These are phyloP conservation scores for Aureobasidium sp. DNA, from an alignment of 2,329 filamentous ascomycete species.

Conservation along the genomic window DNA sequence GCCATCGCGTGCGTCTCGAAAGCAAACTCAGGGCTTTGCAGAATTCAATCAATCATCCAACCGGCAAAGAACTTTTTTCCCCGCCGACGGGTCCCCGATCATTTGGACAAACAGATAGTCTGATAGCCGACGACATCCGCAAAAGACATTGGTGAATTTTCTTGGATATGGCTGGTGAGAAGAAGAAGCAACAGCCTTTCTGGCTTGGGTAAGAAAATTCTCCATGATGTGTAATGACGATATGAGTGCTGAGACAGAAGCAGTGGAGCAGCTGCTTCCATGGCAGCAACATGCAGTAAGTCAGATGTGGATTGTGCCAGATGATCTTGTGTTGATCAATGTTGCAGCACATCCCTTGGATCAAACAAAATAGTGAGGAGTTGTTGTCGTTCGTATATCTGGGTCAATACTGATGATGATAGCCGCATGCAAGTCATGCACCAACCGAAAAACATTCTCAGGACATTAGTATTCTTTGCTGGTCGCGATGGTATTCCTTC, in stretches of 20 bases:
- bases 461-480: slow-evolving; percentile 3
- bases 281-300: slow-evolving; percentile 16
- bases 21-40: neutral
- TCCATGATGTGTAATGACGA: neutral
- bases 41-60: neutral
- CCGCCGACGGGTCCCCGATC: neutral
- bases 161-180: slow-evolving; percentile 6
- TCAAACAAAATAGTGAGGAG: slow-evolving; percentile 14
- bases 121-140: neutral
- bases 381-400: neutral
- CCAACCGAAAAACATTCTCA: slow-evolving; percentile 7
- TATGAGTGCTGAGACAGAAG: neutral
- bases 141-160: neutral
- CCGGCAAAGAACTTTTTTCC: neutral
- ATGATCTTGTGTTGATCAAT: neutral
- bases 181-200: slow-evolving; percentile 15
- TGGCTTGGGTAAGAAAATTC: neutral
- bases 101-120: neutral
- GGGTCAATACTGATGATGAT: neutral
- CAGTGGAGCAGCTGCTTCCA: slow-evolving; percentile 12
- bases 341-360: slow-evolving; percentile 9
- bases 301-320: neutral
- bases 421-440: slow-evolving; percentile 14
- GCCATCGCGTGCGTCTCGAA: neutral
- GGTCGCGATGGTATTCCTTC: slow-evolving; percentile 9